Base-by-base conservation (phyloP, 495 filamentous ascomycete genomes). In the Talaromyces wortmannii region DNA sequence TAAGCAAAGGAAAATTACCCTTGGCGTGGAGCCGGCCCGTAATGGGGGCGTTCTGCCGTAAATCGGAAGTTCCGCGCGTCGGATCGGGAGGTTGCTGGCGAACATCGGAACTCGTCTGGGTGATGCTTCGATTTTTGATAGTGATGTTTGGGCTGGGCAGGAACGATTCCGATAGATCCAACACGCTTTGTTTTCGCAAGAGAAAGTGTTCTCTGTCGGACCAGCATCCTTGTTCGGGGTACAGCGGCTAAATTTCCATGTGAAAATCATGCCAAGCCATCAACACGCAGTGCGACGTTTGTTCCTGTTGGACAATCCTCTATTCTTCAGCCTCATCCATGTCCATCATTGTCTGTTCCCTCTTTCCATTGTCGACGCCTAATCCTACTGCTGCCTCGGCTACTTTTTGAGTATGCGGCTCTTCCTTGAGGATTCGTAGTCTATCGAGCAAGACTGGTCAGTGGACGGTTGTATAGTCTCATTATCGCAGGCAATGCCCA, bases 361-460 rank as follows among this genome's bases (percentile, higher is more conserved):
- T 62, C 52, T 65, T 61, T 55, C 82, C 84, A 67, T 88, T 89
- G 60, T 88, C 86, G 18, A 80, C 82, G 36, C 74, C 66, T 36
- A 91, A 69, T 40, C 91, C 89, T 6, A 87, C 76, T 0, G 89
- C 92, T 45, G 87, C 88, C 57, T 94, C 87, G 29, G 92, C 90
- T 60, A 91, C 83, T 63, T 89, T 86, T 61, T 96, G 91, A 5
- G 84, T 83, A 71, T 94, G 92, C 36, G 91, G 87, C 60, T 89
- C 87, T 63, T 92, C 90, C 45, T 79, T 78, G 53, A 97, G 71
- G 55, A 85, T 74, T 56, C 86, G 84, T 31, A 95, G 63, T 72
- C 92, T 95, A 56, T 50, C 46, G 60, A 54, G 54, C 29, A 55
- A 12, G 18, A 15, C 10, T 17, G 32, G 18, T 17, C 18, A 16